A percentile compares a stretch with the other conserved stretches of the same genome.
These are phyloP conservation scores for Gypsophila paniculata DNA, from an alignment of 179 eudicot species.

Conservation along the genomic window DNA sequence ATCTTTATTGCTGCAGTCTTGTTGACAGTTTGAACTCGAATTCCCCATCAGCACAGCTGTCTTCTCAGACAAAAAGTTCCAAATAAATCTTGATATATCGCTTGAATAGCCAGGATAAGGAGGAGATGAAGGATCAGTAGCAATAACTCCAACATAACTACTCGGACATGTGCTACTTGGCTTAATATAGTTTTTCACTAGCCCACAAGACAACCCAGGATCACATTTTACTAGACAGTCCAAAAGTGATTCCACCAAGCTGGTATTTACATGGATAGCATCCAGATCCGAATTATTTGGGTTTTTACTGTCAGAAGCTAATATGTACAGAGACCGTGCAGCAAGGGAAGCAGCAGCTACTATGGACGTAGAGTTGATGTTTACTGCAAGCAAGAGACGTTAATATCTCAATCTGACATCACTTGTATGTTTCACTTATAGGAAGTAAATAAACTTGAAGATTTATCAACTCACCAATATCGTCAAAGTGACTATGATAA, in stretches of 20 bases:
- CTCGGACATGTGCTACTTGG: slow-evolving; percentile 71
- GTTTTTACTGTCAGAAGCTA: slow-evolving; percentile 52
- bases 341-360: slow-evolving; percentile 87
- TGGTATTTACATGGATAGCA: slow-evolving; percentile 51
- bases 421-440: background rate
- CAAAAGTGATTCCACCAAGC: slow-evolving; percentile 79
- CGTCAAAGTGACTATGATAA: slow-evolving; percentile 91
- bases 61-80: slow-evolving; percentile 89
- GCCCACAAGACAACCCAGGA: slow-evolving; percentile 85
- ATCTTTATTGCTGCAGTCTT: slow-evolving; percentile 51
- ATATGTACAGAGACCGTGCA: slow-evolving; percentile 79
- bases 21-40: slow-evolving; percentile 49
- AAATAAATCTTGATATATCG: slow-evolving; percentile 75
- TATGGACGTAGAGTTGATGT: slow-evolving; percentile 73
- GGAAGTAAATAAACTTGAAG: slow-evolving; percentile 14
- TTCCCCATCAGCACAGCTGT: slow-evolving; percentile 48
- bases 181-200: slow-evolving; percentile 62
- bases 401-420: background rate
- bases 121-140: slow-evolving; percentile 66
- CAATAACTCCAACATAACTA: slow-evolving; percentile 83
- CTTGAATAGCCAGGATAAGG: slow-evolving; percentile 62
- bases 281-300: slow-evolving; percentile 33
- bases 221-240: slow-evolving; percentile 75
- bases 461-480: slow-evolving; percentile 51
- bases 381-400: slow-evolving; percentile 48